phyloP scores from a whole-genome alignment of 108 stramenopile species.

The Nitzschia inconspicua region DNA sequence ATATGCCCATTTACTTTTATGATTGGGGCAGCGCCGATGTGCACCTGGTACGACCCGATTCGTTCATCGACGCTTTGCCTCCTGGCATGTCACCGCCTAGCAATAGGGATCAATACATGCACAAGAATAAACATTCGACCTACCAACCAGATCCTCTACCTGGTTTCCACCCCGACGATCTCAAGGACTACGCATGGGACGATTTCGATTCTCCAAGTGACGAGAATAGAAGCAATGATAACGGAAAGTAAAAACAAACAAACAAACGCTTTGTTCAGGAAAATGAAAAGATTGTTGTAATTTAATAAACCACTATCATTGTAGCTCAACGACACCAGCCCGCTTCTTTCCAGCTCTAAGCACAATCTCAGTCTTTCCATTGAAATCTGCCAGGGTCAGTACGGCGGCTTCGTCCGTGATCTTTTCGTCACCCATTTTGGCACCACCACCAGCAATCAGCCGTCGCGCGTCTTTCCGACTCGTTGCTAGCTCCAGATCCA shows the following conservation, averaged over 20 bases:
- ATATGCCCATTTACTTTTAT: constrained; percentile 73
- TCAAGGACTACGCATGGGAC: constrained; percentile 26
- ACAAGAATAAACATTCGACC: constrained; percentile 26
- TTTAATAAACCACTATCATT: constrained; percentile 35
- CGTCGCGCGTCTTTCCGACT: constrained; percentile 94
- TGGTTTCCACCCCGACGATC: constrained; percentile 35
- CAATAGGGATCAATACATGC: constrained; percentile 28
- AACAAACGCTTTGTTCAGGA: too few relatives aligned
- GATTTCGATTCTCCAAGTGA: too few relatives aligned
- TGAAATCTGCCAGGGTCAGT: constrained; percentile 58
- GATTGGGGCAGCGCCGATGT: constrained; percentile 57
- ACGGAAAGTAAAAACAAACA: too few relatives aligned
- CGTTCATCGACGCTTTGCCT: constrained; percentile 17
- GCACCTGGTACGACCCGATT: constrained; percentile 8
- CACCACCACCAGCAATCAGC: constrained; percentile 91
- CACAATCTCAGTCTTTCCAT: constrained; percentile 58
- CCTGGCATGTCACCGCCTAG: constrained; percentile 7
- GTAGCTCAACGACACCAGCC: constrained; percentile 83
- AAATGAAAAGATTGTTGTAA: too few relatives aligned
- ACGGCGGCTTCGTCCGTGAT: constrained; percentile 58
- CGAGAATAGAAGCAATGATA: too few relatives aligned
- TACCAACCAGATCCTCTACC: constrained; percentile 27
- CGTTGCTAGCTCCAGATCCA: constrained; percentile 68
- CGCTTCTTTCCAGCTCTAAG: constrained; percentile 86
- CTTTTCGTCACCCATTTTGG: constrained; percentile 63